Conservation (phyloP, 2,329 filamentous ascomycete species). For the Cladosporium sp. region DNA sequence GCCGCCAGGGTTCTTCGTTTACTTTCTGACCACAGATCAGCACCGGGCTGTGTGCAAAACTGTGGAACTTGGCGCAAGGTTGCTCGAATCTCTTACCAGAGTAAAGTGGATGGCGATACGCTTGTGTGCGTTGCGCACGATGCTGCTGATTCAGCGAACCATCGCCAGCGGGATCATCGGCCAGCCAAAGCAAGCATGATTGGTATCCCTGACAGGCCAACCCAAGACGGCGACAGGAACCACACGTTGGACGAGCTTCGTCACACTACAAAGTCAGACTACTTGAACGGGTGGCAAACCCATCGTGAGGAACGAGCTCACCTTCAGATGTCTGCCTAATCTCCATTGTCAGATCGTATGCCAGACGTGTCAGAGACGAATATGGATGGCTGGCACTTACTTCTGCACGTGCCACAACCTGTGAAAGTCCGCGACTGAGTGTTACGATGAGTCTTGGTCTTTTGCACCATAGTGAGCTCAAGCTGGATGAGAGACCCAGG, state of each 20-base stretch:
- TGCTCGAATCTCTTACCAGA: not conserved
- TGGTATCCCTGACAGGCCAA: conserved; percentile 3
- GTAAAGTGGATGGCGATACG: conserved; percentile 1
- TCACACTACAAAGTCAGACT: conserved; percentile 1
- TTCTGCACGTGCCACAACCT: conserved; percentile 7
- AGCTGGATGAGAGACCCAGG: not conserved
- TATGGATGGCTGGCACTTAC: too few relatives aligned
- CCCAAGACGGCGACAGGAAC: conserved; percentile 1
- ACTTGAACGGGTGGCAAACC: not conserved
- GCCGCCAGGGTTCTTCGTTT: not conserved
- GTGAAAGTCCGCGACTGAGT: conserved; percentile 1
- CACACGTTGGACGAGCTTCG: conserved; percentile 2
- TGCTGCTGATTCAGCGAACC: not conserved
- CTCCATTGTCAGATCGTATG: too few relatives aligned
- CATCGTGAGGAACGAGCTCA: not conserved
- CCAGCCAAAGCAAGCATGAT: not conserved
- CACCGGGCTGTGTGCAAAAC: not conserved
- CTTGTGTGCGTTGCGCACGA: not conserved
- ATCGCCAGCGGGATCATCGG: not conserved
- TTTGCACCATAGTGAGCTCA: not conserved
- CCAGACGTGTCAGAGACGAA: not conserved
- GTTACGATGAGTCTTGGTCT: not conserved
- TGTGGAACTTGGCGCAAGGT: not conserved
- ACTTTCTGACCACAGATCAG: not conserved
- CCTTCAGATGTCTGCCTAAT: conserved; percentile 1